Evolutionary conservation across 2,329 filamentous ascomycete genomes (phyloP).

Genomic region (Pestalotiopsis sp.): DNA sequence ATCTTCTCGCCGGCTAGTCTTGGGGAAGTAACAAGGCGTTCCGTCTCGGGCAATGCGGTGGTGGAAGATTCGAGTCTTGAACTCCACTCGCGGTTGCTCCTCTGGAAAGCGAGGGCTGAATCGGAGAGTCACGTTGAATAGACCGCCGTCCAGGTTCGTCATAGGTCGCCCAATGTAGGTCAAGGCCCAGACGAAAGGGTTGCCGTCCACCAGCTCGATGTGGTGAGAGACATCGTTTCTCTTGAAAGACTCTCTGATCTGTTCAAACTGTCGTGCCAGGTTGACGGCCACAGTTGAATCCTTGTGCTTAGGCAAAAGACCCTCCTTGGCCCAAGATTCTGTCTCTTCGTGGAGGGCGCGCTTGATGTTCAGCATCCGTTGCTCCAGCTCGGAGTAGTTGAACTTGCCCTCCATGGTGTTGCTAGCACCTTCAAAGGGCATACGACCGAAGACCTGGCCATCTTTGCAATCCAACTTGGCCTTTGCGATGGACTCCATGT

Average conservation of each 20-base stretch:
- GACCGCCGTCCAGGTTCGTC: constrained; percentile 89
- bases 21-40: constrained; percentile 79
- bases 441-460: constrained; percentile 67
- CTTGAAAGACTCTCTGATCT: constrained; percentile 76
- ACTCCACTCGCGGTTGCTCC: constrained; percentile 81
- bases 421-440: constrained; percentile 79
- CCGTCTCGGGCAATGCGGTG: constrained; percentile 82
- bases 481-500: constrained; percentile 70
- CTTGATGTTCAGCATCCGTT: constrained; percentile 70
- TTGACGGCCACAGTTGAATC: constrained; percentile 80
- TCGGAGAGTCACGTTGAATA: constrained; percentile 78
- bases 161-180: constrained; percentile 91
- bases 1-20: constrained; percentile 66
- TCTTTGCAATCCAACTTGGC: constrained; percentile 66
- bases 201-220: constrained; percentile 74
- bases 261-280: constrained; percentile 81
- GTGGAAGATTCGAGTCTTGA: constrained; percentile 84
- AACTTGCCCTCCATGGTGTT: constrained; percentile 90
- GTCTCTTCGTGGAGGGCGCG: constrained; percentile 72
- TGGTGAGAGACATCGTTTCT: constrained; percentile 71
- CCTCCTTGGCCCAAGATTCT: constrained; percentile 69
- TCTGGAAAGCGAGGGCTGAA: constrained; percentile 86
- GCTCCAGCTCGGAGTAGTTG: constrained; percentile 74
- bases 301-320: constrained; percentile 60
- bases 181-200: constrained; percentile 86